phyloP scores from a whole-genome alignment of 1,284 basidiomycete species.

The Flammula alnicola region DNA sequence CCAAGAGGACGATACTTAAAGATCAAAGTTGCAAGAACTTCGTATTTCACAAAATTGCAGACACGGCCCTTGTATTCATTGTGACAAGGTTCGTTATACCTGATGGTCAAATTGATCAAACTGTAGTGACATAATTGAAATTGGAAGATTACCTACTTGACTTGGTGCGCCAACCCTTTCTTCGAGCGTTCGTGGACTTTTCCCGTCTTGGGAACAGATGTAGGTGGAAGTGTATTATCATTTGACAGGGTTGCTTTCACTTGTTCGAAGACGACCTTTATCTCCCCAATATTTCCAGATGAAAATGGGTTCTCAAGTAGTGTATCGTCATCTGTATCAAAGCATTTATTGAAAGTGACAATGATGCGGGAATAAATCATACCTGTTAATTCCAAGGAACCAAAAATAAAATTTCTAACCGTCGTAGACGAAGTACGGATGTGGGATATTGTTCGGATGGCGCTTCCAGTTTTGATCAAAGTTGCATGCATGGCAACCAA shows the following conservation, averaged over 20 bases:
- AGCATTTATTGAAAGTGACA: not conserved
- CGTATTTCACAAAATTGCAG: not conserved
- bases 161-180: slow-evolving; percentile 11
- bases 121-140: not conserved
- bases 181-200: slow-evolving; percentile 17
- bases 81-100: not conserved
- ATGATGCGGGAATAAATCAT: not conserved
- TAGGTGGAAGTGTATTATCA: too few species aligned
- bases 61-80: too few species aligned
- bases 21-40: not conserved
- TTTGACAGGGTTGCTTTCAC: not conserved
- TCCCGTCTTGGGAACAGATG: not conserved
- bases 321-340: slow-evolving; percentile 14
- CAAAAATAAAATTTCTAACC: slow-evolving; percentile 4
- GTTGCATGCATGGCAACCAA: too few species aligned
- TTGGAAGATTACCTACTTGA: slow-evolving; percentile 6
- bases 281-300: slow-evolving; percentile 6
- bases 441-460: not conserved
- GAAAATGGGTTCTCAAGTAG: slow-evolving; percentile 6
- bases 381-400: slow-evolving; percentile 7
- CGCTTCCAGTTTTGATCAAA: not conserved
- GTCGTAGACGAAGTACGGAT: not conserved
- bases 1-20: slow-evolving; percentile 18
- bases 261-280: slow-evolving; percentile 3
- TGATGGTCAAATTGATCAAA: not conserved